phyloP scores from a whole-genome alignment of 2,329 filamentous ascomycete species.

The Verticillium nonalfalfae region DNA sequence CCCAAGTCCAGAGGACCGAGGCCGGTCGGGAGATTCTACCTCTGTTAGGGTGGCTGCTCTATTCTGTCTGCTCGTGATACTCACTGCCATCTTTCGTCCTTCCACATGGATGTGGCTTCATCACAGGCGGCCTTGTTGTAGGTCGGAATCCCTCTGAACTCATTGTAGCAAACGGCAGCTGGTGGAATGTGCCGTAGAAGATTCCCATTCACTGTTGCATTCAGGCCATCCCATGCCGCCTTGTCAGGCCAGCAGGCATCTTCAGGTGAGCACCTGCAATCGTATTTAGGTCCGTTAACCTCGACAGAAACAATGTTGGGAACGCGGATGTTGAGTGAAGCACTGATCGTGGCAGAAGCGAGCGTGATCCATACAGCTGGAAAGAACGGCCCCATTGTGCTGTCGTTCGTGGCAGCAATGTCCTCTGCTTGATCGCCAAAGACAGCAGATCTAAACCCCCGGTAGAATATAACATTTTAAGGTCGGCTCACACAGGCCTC shows the following conservation, averaged over 20 bases:
- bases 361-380: not conserved
- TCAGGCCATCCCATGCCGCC: conserved; percentile 21
- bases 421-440: not conserved
- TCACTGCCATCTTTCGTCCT: conserved; percentile 29
- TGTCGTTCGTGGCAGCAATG: not conserved
- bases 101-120: conserved; percentile 20
- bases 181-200: conserved; percentile 22
- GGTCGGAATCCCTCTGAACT: conserved; percentile 28
- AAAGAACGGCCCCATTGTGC: not conserved
- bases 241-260: conserved; percentile 24
- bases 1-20: conserved; percentile 31
- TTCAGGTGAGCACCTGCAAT: conserved; percentile 23
- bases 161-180: conserved; percentile 26
- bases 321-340: not conserved
- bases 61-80: conserved; percentile 7
- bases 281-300: conserved; percentile 19
- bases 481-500: not conserved
- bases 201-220: conserved; percentile 27
- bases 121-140: conserved; percentile 26
- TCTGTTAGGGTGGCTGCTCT: not conserved
- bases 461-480: too few relatives aligned
- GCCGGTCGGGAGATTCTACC: conserved; percentile 19
- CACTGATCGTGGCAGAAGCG: not conserved
- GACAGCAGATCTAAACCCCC: too few relatives aligned
- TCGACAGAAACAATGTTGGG: not conserved